Base-by-base conservation (phyloP, 2,329 filamentous ascomycete species). In the Claviceps spartinae region DNA sequence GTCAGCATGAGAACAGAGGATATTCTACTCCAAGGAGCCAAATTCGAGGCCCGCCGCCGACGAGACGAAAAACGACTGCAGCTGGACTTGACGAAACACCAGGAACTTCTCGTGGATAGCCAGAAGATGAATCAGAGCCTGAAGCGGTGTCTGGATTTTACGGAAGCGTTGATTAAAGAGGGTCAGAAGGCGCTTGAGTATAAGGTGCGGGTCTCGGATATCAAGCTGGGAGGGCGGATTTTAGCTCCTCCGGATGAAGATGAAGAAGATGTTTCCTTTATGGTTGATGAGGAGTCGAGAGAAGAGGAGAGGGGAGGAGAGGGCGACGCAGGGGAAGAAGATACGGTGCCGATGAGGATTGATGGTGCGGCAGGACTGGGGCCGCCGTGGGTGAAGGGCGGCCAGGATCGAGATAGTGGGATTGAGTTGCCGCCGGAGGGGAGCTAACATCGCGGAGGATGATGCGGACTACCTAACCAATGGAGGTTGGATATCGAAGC, bases 51-150 rank as follows among this genome's bases (percentile, higher is more conserved):
- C 1, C 72, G 86, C 55, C 77, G 82, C n/a, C 77, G 80, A 48
- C 78, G 79, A 50, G 91, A 97, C 57, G 88, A 95, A 64, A 84
- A 84, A 58, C 81, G 88, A 34, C 73, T 97, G n/a, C 80, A 85
- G 59, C 75, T 89, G 4, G 93, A 98, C 66, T 75, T 98, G 1
- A 78, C 83, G 3, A 91, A 90, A 63, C 93, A 98, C 65, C 87
- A 89, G 58, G 85, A 95, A 62, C 73, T 97, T 1, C 78, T 98
- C 8, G 73, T 89, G 41, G 90, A 95, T 64, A 93, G 86, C 58
- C 89, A 96, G 62, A 94, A 89, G 70, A 89, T 97, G 74, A 97
- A 96, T 63, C 87, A 94, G 65, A 95, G 87, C 65, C 77, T 98
- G 46, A 94, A 88, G 66, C 79, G 88, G 47, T 98, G 93, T 65